Base-by-base conservation (phyloP, 2,329 filamentous ascomycete genomes). In the Paecilomyces formosus region DNA sequence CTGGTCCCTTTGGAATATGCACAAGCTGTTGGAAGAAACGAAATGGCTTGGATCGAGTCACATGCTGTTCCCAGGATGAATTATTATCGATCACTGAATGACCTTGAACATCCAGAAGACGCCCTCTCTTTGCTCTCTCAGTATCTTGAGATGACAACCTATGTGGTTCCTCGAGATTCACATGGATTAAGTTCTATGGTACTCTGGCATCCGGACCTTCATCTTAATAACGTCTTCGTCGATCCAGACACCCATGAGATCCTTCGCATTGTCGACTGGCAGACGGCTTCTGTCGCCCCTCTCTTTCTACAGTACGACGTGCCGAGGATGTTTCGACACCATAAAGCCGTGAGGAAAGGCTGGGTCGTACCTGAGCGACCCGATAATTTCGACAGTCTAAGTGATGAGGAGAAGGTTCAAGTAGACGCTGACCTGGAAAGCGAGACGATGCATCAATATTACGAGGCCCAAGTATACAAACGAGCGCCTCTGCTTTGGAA, bases 201-300 rank as follows among this genome's bases (percentile, higher is more conserved):
- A 68, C 54, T 70, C 26, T 68, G 67, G 75, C 73, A 78, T 56
- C 60, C 58, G 35, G 74, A 78, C 55, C 63, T 78, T 21, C 75
- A 78, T 55, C 57, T 57, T 18, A 73, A 68, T 8, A 78, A 68
- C 55, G 63, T 68, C 21, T 68, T 66, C 54, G 64, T 68, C 1
- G 28, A 68, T 50, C 64, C 64, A 3, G 50, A 60, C 12, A 57
- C 52, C n/a, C 64, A 63, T 30, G 57, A 68, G 22, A 57, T 68
- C 1, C 51, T 65, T 7, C 57, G 63, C 33, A 65, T 69, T 24
- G 65, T 68, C 21, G 68, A 68, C 52, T 70, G 64, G 65, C 64
- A 69, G 55, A 65, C 65, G 72, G 62, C 53, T 13, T 60, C 64
- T 58, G 13, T 68, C 53, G 62, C 69, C 2, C 75, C 76, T 11